phyloP scores from a whole-genome alignment of 768 basidiomycete species.

The Arthromyces matolae region DNA sequence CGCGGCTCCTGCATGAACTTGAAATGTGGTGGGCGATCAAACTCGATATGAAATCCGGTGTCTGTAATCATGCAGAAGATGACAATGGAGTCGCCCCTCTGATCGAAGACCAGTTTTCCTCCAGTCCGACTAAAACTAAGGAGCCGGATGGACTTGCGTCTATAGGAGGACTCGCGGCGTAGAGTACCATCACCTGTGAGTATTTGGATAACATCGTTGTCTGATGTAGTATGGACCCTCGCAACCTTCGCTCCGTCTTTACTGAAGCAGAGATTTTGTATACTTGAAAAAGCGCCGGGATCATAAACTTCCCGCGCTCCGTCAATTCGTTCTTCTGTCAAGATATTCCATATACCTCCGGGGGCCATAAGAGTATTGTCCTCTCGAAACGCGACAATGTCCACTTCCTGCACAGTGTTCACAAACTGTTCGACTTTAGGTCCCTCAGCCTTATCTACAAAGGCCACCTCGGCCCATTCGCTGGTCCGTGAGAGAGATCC shows the following conservation, averaged over 20 bases:
- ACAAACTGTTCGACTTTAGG: not conserved
- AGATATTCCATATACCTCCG: constrained; percentile 3
- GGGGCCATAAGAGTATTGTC: constrained; percentile 5
- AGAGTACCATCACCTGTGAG: constrained; percentile 2
- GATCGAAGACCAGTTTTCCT: constrained; percentile 2
- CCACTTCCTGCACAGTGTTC: not conserved
- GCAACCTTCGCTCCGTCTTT: constrained; percentile 1
- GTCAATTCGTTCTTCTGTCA: constrained; percentile 1
- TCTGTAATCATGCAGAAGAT: too few species aligned
- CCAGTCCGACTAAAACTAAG: constrained; percentile 6
- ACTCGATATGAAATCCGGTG: not conserved
- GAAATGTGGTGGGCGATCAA: not conserved
- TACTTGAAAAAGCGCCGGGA: not conserved
- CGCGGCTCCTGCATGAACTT: not conserved
- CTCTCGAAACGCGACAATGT: not conserved
- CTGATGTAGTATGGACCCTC: not conserved
- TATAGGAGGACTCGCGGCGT: not conserved
- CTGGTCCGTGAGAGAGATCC: constrained; percentile 1
- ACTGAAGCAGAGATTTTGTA: constrained; percentile 4
- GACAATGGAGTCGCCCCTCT: too few species aligned
- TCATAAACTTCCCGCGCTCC: not conserved
- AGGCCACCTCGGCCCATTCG: constrained; percentile 7
- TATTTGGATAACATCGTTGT: not conserved
- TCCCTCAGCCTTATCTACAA: not conserved
- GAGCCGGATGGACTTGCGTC: not conserved